Evolutionary conservation across 2,329 filamentous ascomycete genomes (phyloP).

Genomic region (Talaromyces verruculosus): DNA sequence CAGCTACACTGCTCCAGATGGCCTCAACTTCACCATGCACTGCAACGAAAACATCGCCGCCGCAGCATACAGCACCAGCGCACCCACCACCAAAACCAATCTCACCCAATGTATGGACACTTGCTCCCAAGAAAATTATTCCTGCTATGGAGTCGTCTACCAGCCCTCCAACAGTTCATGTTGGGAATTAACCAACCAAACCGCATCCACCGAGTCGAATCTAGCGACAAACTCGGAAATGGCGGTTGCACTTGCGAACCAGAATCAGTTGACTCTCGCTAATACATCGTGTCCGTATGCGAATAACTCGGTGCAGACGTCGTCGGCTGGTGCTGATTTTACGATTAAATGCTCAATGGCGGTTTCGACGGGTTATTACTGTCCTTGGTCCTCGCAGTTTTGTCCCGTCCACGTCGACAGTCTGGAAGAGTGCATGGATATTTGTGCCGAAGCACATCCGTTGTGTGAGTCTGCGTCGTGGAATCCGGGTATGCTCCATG

Average conservation of each 20-base stretch:
- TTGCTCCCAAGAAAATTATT: slow-evolving; percentile 5
- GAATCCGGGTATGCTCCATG: slow-evolving; percentile 15
- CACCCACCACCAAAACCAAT: slow-evolving; percentile 12
- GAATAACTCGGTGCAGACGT: background rate
- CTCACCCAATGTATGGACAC: slow-evolving; percentile 9
- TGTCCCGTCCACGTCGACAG: slow-evolving; percentile 3
- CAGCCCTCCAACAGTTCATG: slow-evolving; percentile 19
- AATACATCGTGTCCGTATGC: slow-evolving; percentile 16
- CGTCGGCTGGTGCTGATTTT: slow-evolving; percentile 12
- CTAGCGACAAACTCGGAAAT: background rate
- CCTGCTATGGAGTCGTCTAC: slow-evolving; percentile 15
- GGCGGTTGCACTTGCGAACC: background rate
- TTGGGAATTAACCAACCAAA: slow-evolving; percentile 12
- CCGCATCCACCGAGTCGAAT: background rate
- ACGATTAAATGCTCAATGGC: slow-evolving; percentile 10
- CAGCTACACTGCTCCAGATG: slow-evolving; percentile 17
- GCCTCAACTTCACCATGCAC: slow-evolving; percentile 18
- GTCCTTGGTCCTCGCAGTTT: slow-evolving; percentile 2
- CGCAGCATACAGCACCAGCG: background rate
- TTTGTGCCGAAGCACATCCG: slow-evolving; percentile 13
- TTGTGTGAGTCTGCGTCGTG: slow-evolving; percentile 11
- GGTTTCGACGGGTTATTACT: background rate
- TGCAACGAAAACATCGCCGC: slow-evolving; percentile 16
- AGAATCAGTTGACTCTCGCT: background rate
- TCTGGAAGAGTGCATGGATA: slow-evolving; percentile 18